Conservation (phyloP, 352 stramenopile species). For the Phytophthora hybrid region DNA sequence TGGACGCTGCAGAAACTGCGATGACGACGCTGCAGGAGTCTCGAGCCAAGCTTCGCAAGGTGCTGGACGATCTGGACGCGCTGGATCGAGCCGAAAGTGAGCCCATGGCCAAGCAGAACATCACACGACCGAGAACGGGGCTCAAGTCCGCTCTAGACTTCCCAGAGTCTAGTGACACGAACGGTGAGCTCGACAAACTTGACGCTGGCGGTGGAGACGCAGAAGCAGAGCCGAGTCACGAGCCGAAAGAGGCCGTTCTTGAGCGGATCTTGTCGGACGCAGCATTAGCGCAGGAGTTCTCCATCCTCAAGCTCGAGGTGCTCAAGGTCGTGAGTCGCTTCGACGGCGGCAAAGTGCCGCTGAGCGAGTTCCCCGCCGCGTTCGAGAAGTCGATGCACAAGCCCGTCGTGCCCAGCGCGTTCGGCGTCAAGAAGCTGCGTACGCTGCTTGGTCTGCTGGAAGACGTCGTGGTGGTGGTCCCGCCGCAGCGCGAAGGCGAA, state of each 20-base stretch:
- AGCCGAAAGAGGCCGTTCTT: slow-evolving; percentile 62
- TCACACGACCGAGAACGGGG: slow-evolving; percentile 52
- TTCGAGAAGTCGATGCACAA: slow-evolving; percentile 83
- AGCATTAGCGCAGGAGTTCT: slow-evolving; percentile 59
- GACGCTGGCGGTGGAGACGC: slow-evolving; percentile 1
- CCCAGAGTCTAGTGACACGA: not conserved
- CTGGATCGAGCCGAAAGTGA: slow-evolving; percentile 65
- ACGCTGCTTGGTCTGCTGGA: slow-evolving; percentile 67
- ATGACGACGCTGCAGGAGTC: slow-evolving; percentile 32
- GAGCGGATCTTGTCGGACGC: slow-evolving; percentile 52
- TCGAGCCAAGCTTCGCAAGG: slow-evolving; percentile 51
- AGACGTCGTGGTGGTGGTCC: slow-evolving; percentile 61
- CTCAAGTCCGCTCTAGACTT: slow-evolving; percentile 8
- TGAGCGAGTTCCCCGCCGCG: slow-evolving; percentile 55
- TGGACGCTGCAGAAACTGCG: slow-evolving; percentile 30
- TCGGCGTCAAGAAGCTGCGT: slow-evolving; percentile 84
- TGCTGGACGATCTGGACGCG: slow-evolving; percentile 71
- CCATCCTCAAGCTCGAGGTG: slow-evolving; percentile 75
- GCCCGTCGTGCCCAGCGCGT: slow-evolving; percentile 55
- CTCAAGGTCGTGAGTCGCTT: slow-evolving; percentile 74
- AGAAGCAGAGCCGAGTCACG: slow-evolving; percentile 40
- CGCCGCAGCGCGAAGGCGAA: slow-evolving; percentile 56
- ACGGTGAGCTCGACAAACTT: slow-evolving; percentile 3
- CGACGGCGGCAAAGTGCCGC: slow-evolving; percentile 50
- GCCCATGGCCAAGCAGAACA: slow-evolving; percentile 65